Evolutionary conservation across 1,139 yeast genomes (phyloP).

Genomic region (Diutina pseudorugosa): DNA sequence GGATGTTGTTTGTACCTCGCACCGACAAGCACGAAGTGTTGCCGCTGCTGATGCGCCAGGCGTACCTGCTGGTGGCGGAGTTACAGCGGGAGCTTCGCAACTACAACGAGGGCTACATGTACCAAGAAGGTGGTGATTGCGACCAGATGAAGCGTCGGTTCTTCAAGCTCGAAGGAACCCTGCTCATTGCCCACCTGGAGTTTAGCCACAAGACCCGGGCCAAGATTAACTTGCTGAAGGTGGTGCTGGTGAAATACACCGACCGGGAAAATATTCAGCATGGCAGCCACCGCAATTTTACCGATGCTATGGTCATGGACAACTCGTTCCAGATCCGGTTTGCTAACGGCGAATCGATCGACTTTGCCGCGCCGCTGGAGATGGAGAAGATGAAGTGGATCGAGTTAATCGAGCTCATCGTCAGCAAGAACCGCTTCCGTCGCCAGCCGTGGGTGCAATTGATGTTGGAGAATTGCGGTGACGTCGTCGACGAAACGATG

Average conservation of each 20-base stretch:
- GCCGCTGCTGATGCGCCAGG: constrained; percentile 54
- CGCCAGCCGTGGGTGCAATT: constrained; percentile 64
- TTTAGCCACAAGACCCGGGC: constrained; percentile 50
- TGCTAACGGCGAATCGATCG: constrained; percentile 58
- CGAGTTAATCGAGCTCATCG: constrained; percentile 35
- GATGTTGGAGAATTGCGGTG: constrained; percentile 17
- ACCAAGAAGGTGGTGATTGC: constrained; percentile 76
- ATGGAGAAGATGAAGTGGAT: constrained; percentile 50
- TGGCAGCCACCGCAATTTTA: constrained; percentile 37
- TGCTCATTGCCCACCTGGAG: constrained; percentile 56
- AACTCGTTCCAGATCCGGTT: constrained; percentile 54
- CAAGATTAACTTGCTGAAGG: constrained; percentile 51
- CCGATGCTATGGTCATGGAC: constrained; percentile 50
- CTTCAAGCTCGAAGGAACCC: constrained; percentile 48
- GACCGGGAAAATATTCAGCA: constrained; percentile 30
- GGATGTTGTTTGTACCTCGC: constrained; percentile 63
- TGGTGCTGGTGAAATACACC: constrained; percentile 39
- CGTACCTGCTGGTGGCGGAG: constrained; percentile 39
- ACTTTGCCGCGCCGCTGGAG: constrained; percentile 53
- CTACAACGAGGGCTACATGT: constrained; percentile 46
- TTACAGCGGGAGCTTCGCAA: constrained; percentile 26
- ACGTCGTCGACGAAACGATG: neutral
- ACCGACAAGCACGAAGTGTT: constrained; percentile 41
- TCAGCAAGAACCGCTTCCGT: constrained; percentile 40
- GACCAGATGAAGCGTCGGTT: constrained; percentile 48